Conservation (phyloP, 1,284 basidiomycete species). For the Clitocybe nebularis region DNA sequence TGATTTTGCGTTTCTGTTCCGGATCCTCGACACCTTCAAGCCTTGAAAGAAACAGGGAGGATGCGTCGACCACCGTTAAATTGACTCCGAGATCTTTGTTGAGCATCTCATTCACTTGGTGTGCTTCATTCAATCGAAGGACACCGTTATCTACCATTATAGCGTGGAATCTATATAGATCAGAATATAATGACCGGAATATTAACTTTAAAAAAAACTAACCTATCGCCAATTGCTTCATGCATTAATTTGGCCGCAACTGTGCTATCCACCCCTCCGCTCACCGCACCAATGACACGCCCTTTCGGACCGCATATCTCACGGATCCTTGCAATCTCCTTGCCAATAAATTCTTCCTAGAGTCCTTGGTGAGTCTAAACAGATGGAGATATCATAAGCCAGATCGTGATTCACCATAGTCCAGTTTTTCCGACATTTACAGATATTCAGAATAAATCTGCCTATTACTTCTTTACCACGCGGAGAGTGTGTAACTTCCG, state of each 20-base stretch:
- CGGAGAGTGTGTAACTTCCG: slow-evolving; percentile 95
- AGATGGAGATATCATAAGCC: slow-evolving; percentile 6
- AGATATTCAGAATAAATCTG: slow-evolving; percentile 85
- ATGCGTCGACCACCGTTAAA: slow-evolving; percentile 94
- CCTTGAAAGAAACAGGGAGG: slow-evolving; percentile 88
- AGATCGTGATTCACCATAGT: slow-evolving; percentile 72
- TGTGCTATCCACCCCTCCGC: slow-evolving; percentile 96
- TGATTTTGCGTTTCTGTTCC: slow-evolving; percentile 96
- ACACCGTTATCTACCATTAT: slow-evolving; percentile 99
- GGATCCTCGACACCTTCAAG: slow-evolving; percentile 93
- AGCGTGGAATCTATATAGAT: slow-evolving; percentile 80
- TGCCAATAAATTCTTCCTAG: slow-evolving; percentile 96
- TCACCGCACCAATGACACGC: slow-evolving; percentile 96
- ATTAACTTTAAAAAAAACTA: slow-evolving; percentile 18
- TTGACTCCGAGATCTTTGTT: slow-evolving; percentile 94
- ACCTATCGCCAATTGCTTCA: slow-evolving; percentile 97
- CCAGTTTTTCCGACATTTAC: slow-evolving; percentile 83
- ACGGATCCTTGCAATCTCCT: slow-evolving; percentile 93
- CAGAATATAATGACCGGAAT: too few relatives aligned
- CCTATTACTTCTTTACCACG: slow-evolving; percentile 91
- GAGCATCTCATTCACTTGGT: slow-evolving; percentile 95
- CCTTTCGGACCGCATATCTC: slow-evolving; percentile 94
- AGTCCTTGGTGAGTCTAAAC: slow-evolving; percentile 6
- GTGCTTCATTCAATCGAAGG: slow-evolving; percentile 86
- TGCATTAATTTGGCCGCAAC: slow-evolving; percentile 99